Base-by-base conservation (phyloP, 2,329 filamentous ascomycete genomes). In the Elsinoe necatrix region DNA sequence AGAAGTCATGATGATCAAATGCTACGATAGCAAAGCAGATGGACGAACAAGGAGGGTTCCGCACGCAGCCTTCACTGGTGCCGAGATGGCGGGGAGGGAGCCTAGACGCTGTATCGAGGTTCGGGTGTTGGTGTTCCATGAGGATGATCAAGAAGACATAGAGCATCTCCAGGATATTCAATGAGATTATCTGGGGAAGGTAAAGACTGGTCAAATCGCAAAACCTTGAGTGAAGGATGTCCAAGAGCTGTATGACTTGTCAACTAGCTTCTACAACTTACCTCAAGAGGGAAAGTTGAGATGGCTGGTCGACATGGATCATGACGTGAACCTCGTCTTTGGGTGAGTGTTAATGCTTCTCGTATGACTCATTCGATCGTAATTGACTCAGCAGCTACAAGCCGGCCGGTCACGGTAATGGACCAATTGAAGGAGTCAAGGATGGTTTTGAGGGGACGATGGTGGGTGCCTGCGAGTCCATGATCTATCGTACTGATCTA, bases 1-100 rank as follows among this genome's bases (percentile, higher is more conserved):
- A 2, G 74, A 84, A 68, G 76, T 80, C 2, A 71, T 80, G 2
- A 63, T 84, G 42, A 80, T 84, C 67, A 84, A 84, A 66, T 82
- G 79, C 63, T 84, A 78, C 63, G 82, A 84, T 66, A 79, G 72
- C 23, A 79, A 80, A 71, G 70, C 70, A 21, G 79, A 81, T 64
- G 79, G 77, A 0, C 67, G 76, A 23, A 77, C 79, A 4, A 71
- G 78, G 8, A 66, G 78, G 3, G 74, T 79, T 29, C 79, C 80
- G n/a, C 80, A 83, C 62, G 74, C 74, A 4, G 77, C 80, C 1
- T 82, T 84, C 70, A 68, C 68, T 16, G 74, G 81, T 64, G 69
- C 73, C 1, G 73, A 71, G n/a, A 73, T 73, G 8, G 69, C 72
- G 14, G 59, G 67, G 11, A 66, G 71, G 52, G 66, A 71, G 50